Evolutionary conservation across 148 eudicot species (phyloP).

Genomic region (Vaccinium macrocarpon): DNA sequence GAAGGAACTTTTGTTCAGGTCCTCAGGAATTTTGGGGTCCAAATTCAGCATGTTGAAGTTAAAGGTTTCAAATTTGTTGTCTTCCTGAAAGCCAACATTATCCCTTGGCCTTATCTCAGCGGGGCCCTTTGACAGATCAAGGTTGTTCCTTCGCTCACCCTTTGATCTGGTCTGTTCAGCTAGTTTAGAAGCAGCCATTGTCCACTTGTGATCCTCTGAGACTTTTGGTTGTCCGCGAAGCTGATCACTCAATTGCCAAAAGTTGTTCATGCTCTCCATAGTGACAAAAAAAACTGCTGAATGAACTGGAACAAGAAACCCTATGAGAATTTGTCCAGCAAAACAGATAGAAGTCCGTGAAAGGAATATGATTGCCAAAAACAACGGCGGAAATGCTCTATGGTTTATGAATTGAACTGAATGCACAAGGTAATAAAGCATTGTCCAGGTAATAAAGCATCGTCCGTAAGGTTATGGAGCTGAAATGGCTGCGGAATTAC

Average conservation of each 20-base stretch:
- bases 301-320: conserved; percentile 8
- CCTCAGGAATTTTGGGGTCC: conserved; percentile 49
- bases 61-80: conserved; percentile 76
- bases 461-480: neutral
- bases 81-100: conserved; percentile 69
- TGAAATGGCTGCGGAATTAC: neutral
- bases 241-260: conserved; percentile 93
- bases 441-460: neutral
- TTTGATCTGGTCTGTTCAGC: conserved; percentile 92
- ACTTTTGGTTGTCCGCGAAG: conserved; percentile 80
- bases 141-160: conserved; percentile 81
- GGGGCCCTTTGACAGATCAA: conserved; percentile 72
- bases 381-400: neutral
- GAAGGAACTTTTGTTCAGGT: conserved; percentile 36
- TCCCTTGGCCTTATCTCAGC: conserved; percentile 68
- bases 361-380: neutral
- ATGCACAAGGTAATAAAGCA: neutral
- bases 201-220: conserved; percentile 93
- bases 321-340: neutral
- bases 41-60: conserved; percentile 80
- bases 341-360: neutral
- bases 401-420: neutral
- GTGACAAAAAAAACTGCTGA: conserved; percentile 28
- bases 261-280: conserved; percentile 76
- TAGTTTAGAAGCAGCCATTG: conserved; percentile 81